A percentile compares a stretch with the other conserved stretches of the same genome.
phyloP scores from a whole-genome alignment of 2,329 filamentous ascomycete genomes.

The Stagonosporopsis chrysanthemi region DNA sequence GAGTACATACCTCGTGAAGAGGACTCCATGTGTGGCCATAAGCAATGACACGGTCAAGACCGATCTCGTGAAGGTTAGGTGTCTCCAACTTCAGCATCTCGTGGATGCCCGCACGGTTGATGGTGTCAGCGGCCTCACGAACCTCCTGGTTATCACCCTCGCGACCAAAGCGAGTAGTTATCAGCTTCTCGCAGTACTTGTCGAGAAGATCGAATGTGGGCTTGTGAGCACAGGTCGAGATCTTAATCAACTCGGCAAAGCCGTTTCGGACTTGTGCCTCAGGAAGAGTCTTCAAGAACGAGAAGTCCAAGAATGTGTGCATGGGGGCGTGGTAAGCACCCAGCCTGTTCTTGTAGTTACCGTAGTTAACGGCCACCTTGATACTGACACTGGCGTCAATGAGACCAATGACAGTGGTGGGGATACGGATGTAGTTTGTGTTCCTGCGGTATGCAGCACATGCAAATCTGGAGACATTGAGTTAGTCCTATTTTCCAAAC shows the following conservation, averaged over 20 bases:
- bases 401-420: slow-evolving; percentile 76
- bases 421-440: slow-evolving; percentile 77
- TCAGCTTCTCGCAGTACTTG: slow-evolving; percentile 72
- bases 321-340: slow-evolving; percentile 76
- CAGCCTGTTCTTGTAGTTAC: slow-evolving; percentile 77
- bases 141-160: slow-evolving; percentile 66
- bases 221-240: slow-evolving; percentile 72
- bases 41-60: slow-evolving; percentile 74
- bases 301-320: slow-evolving; percentile 77
- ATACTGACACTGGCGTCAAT: slow-evolving; percentile 79
- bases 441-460: slow-evolving; percentile 75
- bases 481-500: slow-evolving; percentile 32
- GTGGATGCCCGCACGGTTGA: slow-evolving; percentile 73
- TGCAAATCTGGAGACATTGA: slow-evolving; percentile 52
- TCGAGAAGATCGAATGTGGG: slow-evolving; percentile 73
- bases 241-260: slow-evolving; percentile 79
- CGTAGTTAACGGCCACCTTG: slow-evolving; percentile 81
- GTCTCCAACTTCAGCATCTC: slow-evolving; percentile 79
- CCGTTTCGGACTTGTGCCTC: slow-evolving; percentile 74
- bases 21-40: slow-evolving; percentile 80
- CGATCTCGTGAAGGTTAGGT: slow-evolving; percentile 76
- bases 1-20: slow-evolving; percentile 60
- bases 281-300: slow-evolving; percentile 72
- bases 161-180: slow-evolving; percentile 70
- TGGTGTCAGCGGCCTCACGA: slow-evolving; percentile 67